Base-by-base conservation (phyloP, 2,329 filamentous ascomycete species). In the Domatiomyces globalis region DNA sequence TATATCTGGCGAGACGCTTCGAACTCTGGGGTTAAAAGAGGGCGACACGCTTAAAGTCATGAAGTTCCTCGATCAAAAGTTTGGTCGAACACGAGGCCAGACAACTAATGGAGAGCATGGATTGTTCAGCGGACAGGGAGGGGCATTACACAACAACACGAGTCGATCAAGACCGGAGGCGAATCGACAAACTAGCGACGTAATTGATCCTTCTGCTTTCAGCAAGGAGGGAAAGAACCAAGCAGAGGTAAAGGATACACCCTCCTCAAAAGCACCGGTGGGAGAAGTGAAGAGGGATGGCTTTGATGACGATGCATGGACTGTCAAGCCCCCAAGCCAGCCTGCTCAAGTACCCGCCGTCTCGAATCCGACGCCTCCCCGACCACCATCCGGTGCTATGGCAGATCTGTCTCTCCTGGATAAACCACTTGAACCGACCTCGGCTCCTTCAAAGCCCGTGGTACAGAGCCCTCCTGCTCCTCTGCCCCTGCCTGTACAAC, bases 231-330 rank as follows among this genome's bases (percentile, higher is more conserved):
- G 66, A 3, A 73, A 72, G 54, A 49, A 57, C 12, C 61, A 64
- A 27, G 58, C 65, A 9, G 73, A 77, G 42, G 67, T 66, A 17
- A 70, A 72, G 49, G 64, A 72, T 20, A 76, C 76, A 29, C 71
- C 78, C 0, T 65, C 76, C 46, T 66, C 71, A 12, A 66, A 70
- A 52, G 68, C 67, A 7, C 71, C 79, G 39, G 60, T 68, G 4
- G 71, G 75, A 39, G 74, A 77, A 53, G 67, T 68, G 36, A 62
- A 69, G 43, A 15, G 10, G 5, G 71, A 74, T 53, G 87, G 87
- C 2, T 96, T 96, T 63, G 92, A 98, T 49, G 92, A 96, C 63
- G 87, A 96, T 71, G 92, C 92, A 7, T 98, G 92, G 92, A 87
- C 94, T 62, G 84, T 95, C 48, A 95, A 95, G 70, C 86, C 87